Conservation (phyloP, 306 rosid genomes). For the Medicago lupulina region DNA sequence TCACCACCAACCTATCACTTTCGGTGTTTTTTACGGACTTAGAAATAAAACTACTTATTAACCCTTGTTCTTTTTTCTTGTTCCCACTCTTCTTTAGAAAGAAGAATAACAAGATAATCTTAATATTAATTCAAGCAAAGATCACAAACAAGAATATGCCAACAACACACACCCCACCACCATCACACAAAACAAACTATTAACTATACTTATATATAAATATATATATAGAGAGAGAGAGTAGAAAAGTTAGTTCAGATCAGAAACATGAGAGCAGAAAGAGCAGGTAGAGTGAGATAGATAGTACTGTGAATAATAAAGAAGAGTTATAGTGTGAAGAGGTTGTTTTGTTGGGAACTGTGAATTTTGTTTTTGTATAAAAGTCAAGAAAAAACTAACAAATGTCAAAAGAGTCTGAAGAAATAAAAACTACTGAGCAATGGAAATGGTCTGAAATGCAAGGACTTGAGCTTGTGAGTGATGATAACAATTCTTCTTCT, state of each 20-base stretch:
- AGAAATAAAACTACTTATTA: slow-evolving; percentile 41
- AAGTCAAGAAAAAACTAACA: slow-evolving; percentile 42
- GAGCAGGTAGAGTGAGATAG: slow-evolving; percentile 27
- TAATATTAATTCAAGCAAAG: too few relatives aligned
- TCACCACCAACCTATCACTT: slow-evolving; percentile 61
- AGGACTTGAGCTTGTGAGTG: slow-evolving; percentile 81
- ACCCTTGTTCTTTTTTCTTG: slow-evolving; percentile 32
- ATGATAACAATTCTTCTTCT: slow-evolving; percentile 36
- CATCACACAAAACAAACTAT: slow-evolving; percentile 18
- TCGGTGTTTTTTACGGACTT: slow-evolving; percentile 57
- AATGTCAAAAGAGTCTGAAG: slow-evolving; percentile 93
- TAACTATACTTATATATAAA: background rate
- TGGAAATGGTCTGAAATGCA: slow-evolving; percentile 99
- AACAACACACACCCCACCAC: slow-evolving; percentile 26
- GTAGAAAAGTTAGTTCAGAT: slow-evolving; percentile 39
- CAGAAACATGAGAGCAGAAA: slow-evolving; percentile 41
- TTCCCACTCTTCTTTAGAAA: background rate
- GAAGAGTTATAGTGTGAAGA: slow-evolving; percentile 19
- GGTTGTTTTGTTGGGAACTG: slow-evolving; percentile 41
- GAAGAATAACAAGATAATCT: background rate
- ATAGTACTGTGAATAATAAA: background rate
- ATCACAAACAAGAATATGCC: slow-evolving; percentile 13
- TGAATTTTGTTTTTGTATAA: slow-evolving; percentile 50
- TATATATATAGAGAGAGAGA: background rate
- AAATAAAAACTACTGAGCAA: slow-evolving; percentile 88